Evolutionary conservation across 768 basidiomycete species (phyloP).

Genomic region (Mycena latifolia): DNA sequence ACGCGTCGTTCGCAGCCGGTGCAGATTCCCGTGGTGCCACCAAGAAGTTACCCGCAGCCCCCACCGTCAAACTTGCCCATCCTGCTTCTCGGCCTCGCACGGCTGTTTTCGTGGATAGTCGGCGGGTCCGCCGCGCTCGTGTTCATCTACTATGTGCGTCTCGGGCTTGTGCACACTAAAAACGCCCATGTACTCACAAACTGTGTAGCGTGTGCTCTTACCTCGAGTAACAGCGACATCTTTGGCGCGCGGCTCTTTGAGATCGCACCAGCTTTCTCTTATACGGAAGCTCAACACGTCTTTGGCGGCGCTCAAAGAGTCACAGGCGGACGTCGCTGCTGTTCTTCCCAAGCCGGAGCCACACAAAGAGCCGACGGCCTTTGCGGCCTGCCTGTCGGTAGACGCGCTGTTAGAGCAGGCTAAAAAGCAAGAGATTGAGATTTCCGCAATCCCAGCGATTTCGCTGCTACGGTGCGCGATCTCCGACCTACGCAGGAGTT

Average conservation of each 20-base stretch:
- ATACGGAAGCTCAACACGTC: conserved; percentile 67
- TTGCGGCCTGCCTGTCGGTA: conserved; percentile 59
- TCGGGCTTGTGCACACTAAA: too few species aligned
- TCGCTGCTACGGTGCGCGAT: conserved; percentile 76
- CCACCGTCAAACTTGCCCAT: conserved; percentile 78
- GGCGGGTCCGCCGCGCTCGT: conserved; percentile 72
- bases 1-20: conserved; percentile 42
- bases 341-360: conserved; percentile 68
- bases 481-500: conserved; percentile 57
- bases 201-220: conserved; percentile 72
- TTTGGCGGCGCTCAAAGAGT: conserved; percentile 64
- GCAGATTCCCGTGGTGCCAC: conserved; percentile 68
- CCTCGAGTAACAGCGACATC: conserved; percentile 72
- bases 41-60: conserved; percentile 78
- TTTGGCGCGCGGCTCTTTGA: conserved; percentile 72
- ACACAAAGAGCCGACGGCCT: conserved; percentile 60
- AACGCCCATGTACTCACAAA: background rate
- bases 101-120: conserved; percentile 75
- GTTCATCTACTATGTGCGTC: conserved; percentile 75
- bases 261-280: conserved; percentile 69
- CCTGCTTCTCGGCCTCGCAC: conserved; percentile 70
- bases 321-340: conserved; percentile 67
- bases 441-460: conserved; percentile 56
- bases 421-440: conserved; percentile 42
- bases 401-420: conserved; percentile 52